Evolutionary conservation across 257 asterid genomes (phyloP).

Genomic region (Penstemon newberryi): DNA sequence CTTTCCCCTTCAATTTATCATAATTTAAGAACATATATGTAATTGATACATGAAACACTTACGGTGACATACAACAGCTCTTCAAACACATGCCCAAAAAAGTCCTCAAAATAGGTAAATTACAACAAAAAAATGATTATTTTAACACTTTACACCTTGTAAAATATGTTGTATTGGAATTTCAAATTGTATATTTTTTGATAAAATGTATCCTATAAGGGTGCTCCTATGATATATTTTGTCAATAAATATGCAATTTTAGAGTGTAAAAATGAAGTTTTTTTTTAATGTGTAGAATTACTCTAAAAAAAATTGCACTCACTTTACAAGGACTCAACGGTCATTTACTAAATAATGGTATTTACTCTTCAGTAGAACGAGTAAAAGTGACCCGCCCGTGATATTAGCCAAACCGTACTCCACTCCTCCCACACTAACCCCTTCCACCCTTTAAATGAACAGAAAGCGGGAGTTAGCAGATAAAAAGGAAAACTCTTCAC

Average conservation of each 20-base stretch:
- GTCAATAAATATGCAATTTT: too few species aligned
- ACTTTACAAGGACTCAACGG: neutral
- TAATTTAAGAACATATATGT: neutral
- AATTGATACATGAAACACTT: neutral
- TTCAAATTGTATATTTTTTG: too few species aligned
- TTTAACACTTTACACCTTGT: too few species aligned
- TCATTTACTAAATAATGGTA: neutral
- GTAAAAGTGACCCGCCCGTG: slow-evolving; percentile 35
- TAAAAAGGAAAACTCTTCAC: slow-evolving; percentile 19
- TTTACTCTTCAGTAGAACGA: neutral
- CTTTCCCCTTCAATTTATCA: neutral
- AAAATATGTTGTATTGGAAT: too few species aligned
- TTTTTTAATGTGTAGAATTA: too few species aligned
- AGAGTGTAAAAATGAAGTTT: too few species aligned
- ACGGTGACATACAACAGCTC: too few species aligned
- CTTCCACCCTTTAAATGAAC: slow-evolving; percentile 54
- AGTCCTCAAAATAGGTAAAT: neutral
- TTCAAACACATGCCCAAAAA: neutral
- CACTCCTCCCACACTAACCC: slow-evolving; percentile 22
- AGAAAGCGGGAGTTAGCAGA: slow-evolving; percentile 73
- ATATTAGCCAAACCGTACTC: slow-evolving; percentile 36
- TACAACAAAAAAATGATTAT: too few species aligned
- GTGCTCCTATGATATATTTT: too few species aligned
- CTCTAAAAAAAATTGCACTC: neutral
- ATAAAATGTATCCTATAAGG: too few species aligned